Evolutionary conservation across 805 yeast species (phyloP).

Genomic region (Sugiyamaella valdiviana): DNA sequence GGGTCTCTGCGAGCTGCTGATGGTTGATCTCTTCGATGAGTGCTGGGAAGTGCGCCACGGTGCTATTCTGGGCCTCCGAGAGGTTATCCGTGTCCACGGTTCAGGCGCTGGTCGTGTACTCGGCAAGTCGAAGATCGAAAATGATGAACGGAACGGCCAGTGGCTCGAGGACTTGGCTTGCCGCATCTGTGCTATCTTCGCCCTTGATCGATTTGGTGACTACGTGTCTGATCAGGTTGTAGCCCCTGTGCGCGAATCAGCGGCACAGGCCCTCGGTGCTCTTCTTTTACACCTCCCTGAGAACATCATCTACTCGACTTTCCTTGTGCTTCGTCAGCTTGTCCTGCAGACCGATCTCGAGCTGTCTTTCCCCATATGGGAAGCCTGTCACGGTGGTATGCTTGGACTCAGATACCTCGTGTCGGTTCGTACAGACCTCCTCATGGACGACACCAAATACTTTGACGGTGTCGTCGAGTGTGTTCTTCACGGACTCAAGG

Average conservation of each 20-base stretch:
- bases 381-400: constrained; percentile 97
- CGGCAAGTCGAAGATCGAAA: constrained; percentile 55
- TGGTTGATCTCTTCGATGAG: constrained; percentile 75
- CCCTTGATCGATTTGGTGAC: constrained; percentile 93
- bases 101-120: constrained; percentile 74
- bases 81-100: constrained; percentile 76
- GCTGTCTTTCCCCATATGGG: constrained; percentile 67
- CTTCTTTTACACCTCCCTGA: constrained; percentile 66
- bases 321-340: constrained; percentile 56
- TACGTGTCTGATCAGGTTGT: constrained; percentile 96
- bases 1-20: constrained; percentile 77
- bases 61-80: constrained; percentile 86
- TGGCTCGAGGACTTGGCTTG: constrained; percentile 86
- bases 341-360: constrained; percentile 55
- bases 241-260: constrained; percentile 96
- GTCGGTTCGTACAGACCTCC: constrained; percentile 76
- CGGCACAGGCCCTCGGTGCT: constrained; percentile 92
- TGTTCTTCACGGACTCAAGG: constrained; percentile 79
- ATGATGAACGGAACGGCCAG: constrained; percentile 54
- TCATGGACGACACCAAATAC: constrained; percentile 50
- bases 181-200: constrained; percentile 75
- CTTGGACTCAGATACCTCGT: constrained; percentile 88
- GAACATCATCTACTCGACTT: constrained; percentile 53
- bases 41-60: constrained; percentile 96
- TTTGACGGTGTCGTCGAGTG: constrained; percentile 70